Conservation (phyloP, 352 stramenopile species). For the Pythium biforme region DNA sequence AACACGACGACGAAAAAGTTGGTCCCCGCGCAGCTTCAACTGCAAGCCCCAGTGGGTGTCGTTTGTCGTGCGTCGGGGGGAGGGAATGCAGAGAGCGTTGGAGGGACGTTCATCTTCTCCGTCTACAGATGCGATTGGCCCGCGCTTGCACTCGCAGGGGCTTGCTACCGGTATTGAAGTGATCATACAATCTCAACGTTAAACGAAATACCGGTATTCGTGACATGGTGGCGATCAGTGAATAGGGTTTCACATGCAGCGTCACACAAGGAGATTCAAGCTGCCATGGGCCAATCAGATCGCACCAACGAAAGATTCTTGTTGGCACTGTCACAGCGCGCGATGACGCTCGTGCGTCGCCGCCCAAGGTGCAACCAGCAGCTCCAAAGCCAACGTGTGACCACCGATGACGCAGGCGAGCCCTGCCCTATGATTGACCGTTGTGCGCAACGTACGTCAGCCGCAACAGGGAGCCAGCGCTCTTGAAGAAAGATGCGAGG, state of each 20-base stretch:
- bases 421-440: conserved; percentile 5
- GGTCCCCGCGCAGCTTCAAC: conserved; percentile 14
- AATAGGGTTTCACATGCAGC: conserved; percentile 21
- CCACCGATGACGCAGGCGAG: conserved; percentile 1
- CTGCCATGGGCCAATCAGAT: conserved; percentile 20
- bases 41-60: conserved; percentile 13
- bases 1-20: background rate
- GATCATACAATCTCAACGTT: conserved; percentile 12
- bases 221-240: background rate
- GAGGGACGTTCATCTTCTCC: conserved; percentile 2
- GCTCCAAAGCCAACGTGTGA: background rate
- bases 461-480: background rate
- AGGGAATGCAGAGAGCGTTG: too few relatives aligned
- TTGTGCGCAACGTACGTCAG: conserved; percentile 2
- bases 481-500: background rate
- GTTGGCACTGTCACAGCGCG: conserved; percentile 22
- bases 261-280: conserved; percentile 26
- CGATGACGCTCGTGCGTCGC: conserved; percentile 23
- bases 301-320: conserved; percentile 13
- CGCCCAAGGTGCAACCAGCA: conserved; percentile 12
- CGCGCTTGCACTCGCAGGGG: conserved; percentile 5
- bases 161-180: conserved; percentile 11
- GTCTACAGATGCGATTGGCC: conserved; percentile 25
- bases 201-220: conserved; percentile 12
- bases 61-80: conserved; percentile 3